phyloP scores from a whole-genome alignment of 352 stramenopile species.

The Globisporangium yorkense region DNA sequence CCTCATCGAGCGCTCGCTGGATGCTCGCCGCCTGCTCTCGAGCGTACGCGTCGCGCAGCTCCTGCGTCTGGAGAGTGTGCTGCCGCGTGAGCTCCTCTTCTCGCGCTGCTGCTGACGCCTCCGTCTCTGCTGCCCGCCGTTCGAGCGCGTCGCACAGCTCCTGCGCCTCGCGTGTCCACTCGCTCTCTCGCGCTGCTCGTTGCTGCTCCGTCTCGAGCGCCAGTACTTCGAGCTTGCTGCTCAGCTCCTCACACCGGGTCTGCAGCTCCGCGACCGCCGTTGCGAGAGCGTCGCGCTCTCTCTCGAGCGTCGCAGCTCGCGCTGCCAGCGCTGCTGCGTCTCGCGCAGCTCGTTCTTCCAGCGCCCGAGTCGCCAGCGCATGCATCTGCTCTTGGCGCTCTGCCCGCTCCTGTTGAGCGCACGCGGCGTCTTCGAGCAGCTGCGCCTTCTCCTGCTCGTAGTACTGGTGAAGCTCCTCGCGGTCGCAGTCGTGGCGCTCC shows the following conservation, averaged over 20 bases:
- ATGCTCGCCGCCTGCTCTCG: not conserved
- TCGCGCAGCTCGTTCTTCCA: constrained; percentile 10
- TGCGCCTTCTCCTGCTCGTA: constrained; percentile 56
- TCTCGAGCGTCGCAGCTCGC: not conserved
- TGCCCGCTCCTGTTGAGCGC: constrained; percentile 20
- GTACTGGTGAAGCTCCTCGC: constrained; percentile 42
- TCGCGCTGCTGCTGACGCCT: not conserved
- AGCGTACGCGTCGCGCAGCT: not conserved
- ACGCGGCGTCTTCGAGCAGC: constrained; percentile 39
- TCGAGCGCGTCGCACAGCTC: not conserved
- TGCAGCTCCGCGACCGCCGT: constrained; percentile 5
- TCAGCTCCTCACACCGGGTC: constrained; percentile 4
- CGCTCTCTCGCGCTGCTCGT: not conserved
- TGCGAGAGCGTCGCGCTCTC: constrained; percentile 1
- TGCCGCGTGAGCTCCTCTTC: not conserved
- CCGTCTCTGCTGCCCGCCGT: constrained; percentile 2
- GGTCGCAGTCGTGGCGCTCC: constrained; percentile 36
- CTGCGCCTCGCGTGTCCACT: constrained; percentile 6
- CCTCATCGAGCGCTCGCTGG: constrained; percentile 4
- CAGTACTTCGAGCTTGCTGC: not conserved
- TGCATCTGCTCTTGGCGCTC: constrained; percentile 27
- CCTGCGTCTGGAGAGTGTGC: not conserved
- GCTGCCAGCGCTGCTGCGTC: not conserved
- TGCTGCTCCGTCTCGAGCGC: not conserved
- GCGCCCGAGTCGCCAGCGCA: constrained; percentile 10